Conservation (phyloP, 2,329 filamentous ascomycete species). For the Fonsecaea multimorphosa region DNA sequence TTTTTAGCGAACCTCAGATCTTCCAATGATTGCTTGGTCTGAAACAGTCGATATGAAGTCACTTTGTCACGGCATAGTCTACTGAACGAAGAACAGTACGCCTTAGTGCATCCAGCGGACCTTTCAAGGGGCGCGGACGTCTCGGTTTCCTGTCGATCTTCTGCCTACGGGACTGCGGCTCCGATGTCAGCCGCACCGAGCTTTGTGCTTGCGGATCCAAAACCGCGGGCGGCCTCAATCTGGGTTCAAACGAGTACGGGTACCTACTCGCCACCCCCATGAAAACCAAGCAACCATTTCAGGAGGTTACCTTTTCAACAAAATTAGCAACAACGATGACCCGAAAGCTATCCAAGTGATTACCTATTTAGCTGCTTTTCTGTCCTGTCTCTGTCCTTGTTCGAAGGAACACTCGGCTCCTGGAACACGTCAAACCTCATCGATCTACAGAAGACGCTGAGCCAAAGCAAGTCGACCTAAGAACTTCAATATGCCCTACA, state of each 20-base stretch:
- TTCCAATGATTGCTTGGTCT: neutral
- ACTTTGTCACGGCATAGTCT: neutral
- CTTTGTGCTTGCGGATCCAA: neutral
- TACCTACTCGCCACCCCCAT: neutral
- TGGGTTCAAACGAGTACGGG: no score
- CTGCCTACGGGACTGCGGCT: neutral
- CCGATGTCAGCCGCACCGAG: conserved; percentile 2
- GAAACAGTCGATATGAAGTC: neutral
- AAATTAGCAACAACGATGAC: neutral
- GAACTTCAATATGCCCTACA: conserved; percentile 55
- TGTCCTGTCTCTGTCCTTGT: neutral
- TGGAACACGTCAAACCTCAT: neutral
- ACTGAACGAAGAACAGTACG: neutral
- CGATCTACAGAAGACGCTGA: neutral
- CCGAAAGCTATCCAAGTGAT: neutral
- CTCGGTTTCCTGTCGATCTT: neutral
- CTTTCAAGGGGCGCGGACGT: neutral
- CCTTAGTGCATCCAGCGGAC: neutral
- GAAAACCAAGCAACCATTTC: neutral
- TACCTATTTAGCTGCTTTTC: neutral
- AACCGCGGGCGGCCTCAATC: neutral
- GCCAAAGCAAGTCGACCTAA: neutral
- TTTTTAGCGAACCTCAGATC: neutral
- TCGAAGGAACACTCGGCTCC: neutral
- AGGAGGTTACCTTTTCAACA: neutral